Evolutionary conservation across 2,329 filamentous ascomycete species (phyloP).

Genomic region (Scytalidium sp.): DNA sequence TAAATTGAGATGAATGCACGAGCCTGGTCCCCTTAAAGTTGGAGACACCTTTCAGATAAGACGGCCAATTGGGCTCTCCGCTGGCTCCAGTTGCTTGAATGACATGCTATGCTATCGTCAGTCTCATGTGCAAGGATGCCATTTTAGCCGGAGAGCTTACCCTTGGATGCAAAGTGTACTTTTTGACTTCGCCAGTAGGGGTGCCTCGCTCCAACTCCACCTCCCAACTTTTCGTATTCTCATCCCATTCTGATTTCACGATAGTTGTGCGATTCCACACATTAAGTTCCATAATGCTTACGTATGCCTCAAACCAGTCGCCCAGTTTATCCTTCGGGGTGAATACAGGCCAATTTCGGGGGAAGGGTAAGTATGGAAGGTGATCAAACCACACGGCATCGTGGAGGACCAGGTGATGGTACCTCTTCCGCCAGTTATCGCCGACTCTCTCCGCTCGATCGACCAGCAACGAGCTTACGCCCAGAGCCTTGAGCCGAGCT

Average conservation of each 20-base stretch:
- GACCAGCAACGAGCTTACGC: slow-evolving; percentile 52
- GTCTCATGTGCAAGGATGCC: neutral
- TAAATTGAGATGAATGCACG: slow-evolving; percentile 61
- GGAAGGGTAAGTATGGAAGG: slow-evolving; percentile 63
- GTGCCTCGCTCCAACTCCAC: slow-evolving; percentile 40
- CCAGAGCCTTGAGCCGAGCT: slow-evolving; percentile 58
- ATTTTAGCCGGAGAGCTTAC: neutral
- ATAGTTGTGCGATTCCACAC: slow-evolving; percentile 57
- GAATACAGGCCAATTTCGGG: slow-evolving; percentile 62
- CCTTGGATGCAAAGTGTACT: slow-evolving; percentile 52
- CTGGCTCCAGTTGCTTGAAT: slow-evolving; percentile 40
- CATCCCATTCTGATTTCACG: slow-evolving; percentile 44
- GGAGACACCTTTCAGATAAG: slow-evolving; percentile 42
- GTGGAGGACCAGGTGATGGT: slow-evolving; percentile 65
- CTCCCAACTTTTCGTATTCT: slow-evolving; percentile 48
- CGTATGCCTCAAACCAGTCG: slow-evolving; percentile 65
- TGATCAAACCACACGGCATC: slow-evolving; percentile 60
- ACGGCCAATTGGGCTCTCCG: slow-evolving; percentile 58
- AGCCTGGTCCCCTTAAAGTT: slow-evolving; percentile 55
- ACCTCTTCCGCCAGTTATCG: slow-evolving; percentile 62
- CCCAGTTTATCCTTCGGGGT: slow-evolving; percentile 69
- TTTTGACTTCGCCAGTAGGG: slow-evolving; percentile 32
- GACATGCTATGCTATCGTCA: slow-evolving; percentile 42
- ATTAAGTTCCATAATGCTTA: slow-evolving; percentile 59
- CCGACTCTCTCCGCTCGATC: slow-evolving; percentile 57